Conservation (phyloP, 2,329 filamentous ascomycete species). For the Eurotiales sp. region DNA sequence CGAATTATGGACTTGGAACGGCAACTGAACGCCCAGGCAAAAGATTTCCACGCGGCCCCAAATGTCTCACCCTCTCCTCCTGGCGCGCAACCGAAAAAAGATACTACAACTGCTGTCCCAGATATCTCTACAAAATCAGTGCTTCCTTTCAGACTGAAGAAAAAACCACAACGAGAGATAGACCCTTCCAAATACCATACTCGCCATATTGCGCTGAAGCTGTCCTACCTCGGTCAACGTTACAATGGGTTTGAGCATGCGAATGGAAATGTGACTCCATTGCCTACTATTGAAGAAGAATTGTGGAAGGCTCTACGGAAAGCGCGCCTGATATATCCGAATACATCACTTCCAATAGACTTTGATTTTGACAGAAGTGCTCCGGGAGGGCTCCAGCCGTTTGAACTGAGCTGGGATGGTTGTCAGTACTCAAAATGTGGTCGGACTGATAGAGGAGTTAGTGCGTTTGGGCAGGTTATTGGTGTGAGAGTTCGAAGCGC, state of each 20-base stretch:
- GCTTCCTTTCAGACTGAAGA: constrained; percentile 29
- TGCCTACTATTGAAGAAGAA: constrained; percentile 87
- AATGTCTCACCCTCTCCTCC: constrained; percentile 19
- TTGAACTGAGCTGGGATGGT: constrained; percentile 66
- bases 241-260: constrained; percentile 95
- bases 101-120: constrained; percentile 17
- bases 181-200: constrained; percentile 79
- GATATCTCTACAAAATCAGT: constrained; percentile 23
- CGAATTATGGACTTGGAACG: constrained; percentile 66
- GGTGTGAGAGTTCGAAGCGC: constrained; percentile 78
- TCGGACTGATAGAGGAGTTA: constrained; percentile 87
- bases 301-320: constrained; percentile 87
- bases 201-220: constrained; percentile 81
- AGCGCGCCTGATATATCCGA: constrained; percentile 74
- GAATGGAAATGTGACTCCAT: constrained; percentile 60
- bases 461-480: constrained; percentile 94
- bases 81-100: constrained; percentile 16
- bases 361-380: constrained; percentile 44
- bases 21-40: constrained; percentile 55
- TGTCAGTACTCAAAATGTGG: constrained; percentile 95
- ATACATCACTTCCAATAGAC: constrained; percentile 33
- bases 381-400: constrained; percentile 32
- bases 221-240: constrained; percentile 84
- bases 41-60: constrained; percentile 12
- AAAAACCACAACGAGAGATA: constrained; percentile 50